phyloP scores from a whole-genome alignment of 768 basidiomycete species.

The Suillus subluteus region DNA sequence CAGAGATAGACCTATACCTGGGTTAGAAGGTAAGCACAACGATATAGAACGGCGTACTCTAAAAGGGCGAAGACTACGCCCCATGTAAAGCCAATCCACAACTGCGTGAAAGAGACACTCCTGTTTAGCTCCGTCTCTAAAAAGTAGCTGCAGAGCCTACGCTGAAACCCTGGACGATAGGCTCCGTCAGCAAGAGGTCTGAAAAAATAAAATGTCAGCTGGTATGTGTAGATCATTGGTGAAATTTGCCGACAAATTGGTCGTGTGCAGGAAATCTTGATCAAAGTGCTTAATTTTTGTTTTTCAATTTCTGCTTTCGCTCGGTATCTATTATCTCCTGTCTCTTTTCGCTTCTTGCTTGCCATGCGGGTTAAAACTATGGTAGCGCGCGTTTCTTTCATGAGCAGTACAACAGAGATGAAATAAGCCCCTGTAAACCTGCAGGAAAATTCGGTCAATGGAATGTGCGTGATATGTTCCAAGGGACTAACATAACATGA shows the following conservation, averaged over 20 bases:
- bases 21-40: constrained; percentile 4
- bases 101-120: constrained; percentile 32
- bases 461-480: constrained; percentile 5
- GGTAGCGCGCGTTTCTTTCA: constrained; percentile 71
- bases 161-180: constrained; percentile 70
- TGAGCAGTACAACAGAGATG: constrained; percentile 50
- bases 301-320: constrained; percentile 68
- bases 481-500: constrained; percentile 52
- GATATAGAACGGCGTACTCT: constrained; percentile 38
- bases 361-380: constrained; percentile 71
- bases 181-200: constrained; percentile 45
- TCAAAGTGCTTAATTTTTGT: constrained; percentile 52
- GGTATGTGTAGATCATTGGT: not conserved
- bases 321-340: constrained; percentile 63
- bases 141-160: constrained; percentile 38
- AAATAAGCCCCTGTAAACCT: constrained; percentile 56
- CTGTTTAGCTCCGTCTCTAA: constrained; percentile 10
- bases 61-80: constrained; percentile 70
- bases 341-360: constrained; percentile 60
- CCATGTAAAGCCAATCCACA: constrained; percentile 73
- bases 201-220: not conserved
- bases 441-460: constrained; percentile 9
- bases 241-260: constrained; percentile 58
- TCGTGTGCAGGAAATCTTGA: constrained; percentile 68
- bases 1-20: constrained; percentile 47